A percentile compares a stretch with the other conserved stretches of the same genome.
Evolutionary conservation across 352 stramenopile genomes (phyloP).

Genomic region (Globisporangium acanthophoron): DNA sequence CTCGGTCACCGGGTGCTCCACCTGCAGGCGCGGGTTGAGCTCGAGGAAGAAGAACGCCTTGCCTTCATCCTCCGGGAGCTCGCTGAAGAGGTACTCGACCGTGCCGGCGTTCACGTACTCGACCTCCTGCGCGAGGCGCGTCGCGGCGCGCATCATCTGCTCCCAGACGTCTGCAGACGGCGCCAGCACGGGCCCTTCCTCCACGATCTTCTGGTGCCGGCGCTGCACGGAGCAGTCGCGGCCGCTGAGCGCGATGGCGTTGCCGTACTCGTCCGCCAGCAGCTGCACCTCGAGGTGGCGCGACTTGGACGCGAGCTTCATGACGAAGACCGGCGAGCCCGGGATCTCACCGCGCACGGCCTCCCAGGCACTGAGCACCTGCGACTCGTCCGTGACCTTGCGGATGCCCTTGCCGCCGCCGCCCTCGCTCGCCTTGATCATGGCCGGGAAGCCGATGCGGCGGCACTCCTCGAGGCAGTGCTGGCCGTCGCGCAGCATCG

Average conservation of each 20-base stretch:
- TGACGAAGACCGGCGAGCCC: constrained; percentile 99
- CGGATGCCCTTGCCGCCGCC: constrained; percentile 99
- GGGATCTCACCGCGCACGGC: constrained; percentile 98
- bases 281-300: constrained; percentile 99
- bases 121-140: constrained; percentile 97
- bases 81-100: constrained; percentile 99
- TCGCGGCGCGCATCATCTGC: constrained; percentile 73
- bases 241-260: constrained; percentile 98
- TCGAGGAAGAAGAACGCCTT: constrained; percentile 99
- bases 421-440: constrained; percentile 99
- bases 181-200: constrained; percentile 96
- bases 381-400: constrained; percentile 87
- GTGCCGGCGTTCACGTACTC: constrained; percentile 99
- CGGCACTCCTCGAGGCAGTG: constrained; percentile 93
- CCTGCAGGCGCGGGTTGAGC: constrained; percentile 98
- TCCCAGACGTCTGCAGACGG: no score
- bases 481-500: constrained; percentile 89
- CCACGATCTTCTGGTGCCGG: constrained; percentile 99
- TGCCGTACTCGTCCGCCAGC: constrained; percentile 97
- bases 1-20: constrained; percentile 98
- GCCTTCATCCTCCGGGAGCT: constrained; percentile 87
- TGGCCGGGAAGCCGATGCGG: constrained; percentile 98
- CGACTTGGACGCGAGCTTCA: constrained; percentile 97
- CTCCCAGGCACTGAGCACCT: constrained; percentile 94
- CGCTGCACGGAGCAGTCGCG: constrained; percentile 99